Evolutionary conservation across 2,329 filamentous ascomycete species (phyloP), one percentile per base, ranked within the genome.

Genomic region (Lojkania enalia): DNA sequence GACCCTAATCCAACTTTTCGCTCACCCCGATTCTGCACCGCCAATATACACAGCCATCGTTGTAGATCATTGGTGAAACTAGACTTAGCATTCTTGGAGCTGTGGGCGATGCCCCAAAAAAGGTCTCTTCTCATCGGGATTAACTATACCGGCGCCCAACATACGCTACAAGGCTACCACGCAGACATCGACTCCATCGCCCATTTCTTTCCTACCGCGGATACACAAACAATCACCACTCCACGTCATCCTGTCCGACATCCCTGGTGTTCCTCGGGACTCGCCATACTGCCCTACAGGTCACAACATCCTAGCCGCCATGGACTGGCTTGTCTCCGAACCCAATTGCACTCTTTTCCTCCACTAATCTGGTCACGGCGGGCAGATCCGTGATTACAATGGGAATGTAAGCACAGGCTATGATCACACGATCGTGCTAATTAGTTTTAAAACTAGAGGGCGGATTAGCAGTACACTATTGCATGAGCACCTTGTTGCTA

Each of bases 341-440:
- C 76, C 79, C 0, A 74, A 75, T 7, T 77, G 77, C 43, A 73
- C 69, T 6, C 64, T 78, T 14, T 83, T 81, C 69, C 61, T 83
- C 38, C 80, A 81, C 51, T 84, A 83, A 52, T 80, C 77, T 0
- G 81, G 81, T 1, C 81, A 84, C 49, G 81, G 81, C 41, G 76
- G 79, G 31, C 78, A 81, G 60, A 73, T 80, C 16, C 62, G 60
- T 12, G 74, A 78, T 44, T 60, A 65, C 0, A 71, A 74, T n/a
- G 73, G 73, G 3, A 70, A 66, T 38, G 50, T 60, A 3, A 46
- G 31, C 3, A 63, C 63, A 1, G 66, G 66, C 1, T 43, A 68
- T 21, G 74, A 79, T 44, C 76, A 80, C 44, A 77, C 76, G 0
- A 79, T 81, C 51, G 78, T 77, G 14, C 79, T 78, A 0, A 71